A percentile compares a stretch with the other conserved stretches of the same genome.
Conservation (phyloP, 1,139 yeast genomes). For the Geotrichum europaeum region DNA sequence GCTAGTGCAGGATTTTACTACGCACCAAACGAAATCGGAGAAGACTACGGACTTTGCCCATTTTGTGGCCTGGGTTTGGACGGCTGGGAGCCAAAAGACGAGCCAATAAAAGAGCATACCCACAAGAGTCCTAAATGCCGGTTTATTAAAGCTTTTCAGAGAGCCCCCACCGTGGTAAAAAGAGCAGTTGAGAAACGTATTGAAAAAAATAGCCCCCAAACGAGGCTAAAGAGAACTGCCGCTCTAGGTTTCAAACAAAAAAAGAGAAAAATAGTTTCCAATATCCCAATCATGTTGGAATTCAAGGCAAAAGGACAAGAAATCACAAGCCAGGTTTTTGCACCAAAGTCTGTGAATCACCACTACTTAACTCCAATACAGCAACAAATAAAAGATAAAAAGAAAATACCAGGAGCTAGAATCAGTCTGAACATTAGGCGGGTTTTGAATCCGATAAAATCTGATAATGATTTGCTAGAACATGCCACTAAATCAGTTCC, state of each 20-base stretch:
- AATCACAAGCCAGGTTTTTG: neutral
- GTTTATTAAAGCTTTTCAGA: constrained; percentile 34
- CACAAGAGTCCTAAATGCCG: constrained; percentile 47
- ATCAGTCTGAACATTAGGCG: neutral
- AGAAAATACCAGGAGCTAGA: neutral
- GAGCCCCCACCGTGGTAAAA: neutral
- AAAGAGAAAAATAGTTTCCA: neutral
- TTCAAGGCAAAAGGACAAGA: neutral
- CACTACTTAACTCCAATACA: neutral
- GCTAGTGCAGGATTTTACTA: constrained; percentile 68
- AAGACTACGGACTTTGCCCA: constrained; percentile 62
- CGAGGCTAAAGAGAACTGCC: neutral
- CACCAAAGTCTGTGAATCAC: neutral
- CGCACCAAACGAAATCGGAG: constrained; percentile 52
- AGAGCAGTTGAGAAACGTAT: neutral
- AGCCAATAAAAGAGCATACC: constrained; percentile 44
- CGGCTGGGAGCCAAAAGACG: constrained; percentile 67
- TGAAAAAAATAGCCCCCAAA: neutral
- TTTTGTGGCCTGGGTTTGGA: constrained; percentile 65
- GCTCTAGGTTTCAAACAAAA: neutral
- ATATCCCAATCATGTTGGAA: neutral
- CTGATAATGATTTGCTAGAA: neutral
- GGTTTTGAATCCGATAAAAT: neutral
- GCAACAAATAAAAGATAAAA: neutral
- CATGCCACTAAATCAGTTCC: neutral